Percentiles rank a stretch among this genome's conserved stretches.
Evolutionary conservation across 805 yeast species (phyloP).

Genomic region (Crinitomyces ghanaensis): DNA sequence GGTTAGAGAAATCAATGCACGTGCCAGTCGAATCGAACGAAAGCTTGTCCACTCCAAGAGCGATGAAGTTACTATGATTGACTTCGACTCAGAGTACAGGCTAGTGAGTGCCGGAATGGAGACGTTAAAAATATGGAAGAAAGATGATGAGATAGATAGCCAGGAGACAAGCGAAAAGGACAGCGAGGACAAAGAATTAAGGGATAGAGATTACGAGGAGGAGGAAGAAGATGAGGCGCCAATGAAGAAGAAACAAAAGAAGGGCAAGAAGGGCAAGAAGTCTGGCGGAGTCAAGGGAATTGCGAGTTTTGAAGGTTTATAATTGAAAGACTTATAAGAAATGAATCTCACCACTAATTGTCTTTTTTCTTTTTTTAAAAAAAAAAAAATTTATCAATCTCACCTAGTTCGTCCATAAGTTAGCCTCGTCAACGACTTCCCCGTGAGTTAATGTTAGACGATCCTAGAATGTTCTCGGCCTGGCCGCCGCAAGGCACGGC

Average conservation of each 20-base stretch:
- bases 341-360: too few relatives aligned
- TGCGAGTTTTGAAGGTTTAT: slow-evolving; percentile 15
- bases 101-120: slow-evolving; percentile 80
- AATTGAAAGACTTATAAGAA: too few relatives aligned
- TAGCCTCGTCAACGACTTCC: too few relatives aligned
- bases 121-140: slow-evolving; percentile 62
- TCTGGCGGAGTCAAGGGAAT: slow-evolving; percentile 13
- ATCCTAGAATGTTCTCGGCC: too few relatives aligned
- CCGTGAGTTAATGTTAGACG: too few relatives aligned
- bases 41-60: slow-evolving; percentile 16
- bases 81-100: slow-evolving; percentile 71
- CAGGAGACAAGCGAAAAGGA: slow-evolving; percentile 14
- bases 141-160: slow-evolving; percentile 7
- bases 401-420: too few relatives aligned
- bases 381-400: too few relatives aligned
- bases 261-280: slow-evolving; percentile 10
- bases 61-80: slow-evolving; percentile 62
- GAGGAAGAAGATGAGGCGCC: slow-evolving; percentile 7
- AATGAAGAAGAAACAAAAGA: slow-evolving; percentile 11
- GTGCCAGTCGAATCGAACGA: slow-evolving; percentile 38
- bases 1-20: slow-evolving; percentile 55
- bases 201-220: slow-evolving; percentile 6
- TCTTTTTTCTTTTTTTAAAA: too few relatives aligned
- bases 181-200: slow-evolving; percentile 9
- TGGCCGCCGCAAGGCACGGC: too few relatives aligned